Evolutionary conservation across 192 early-diverging fungal genomes (phyloP).

Genomic region (Piromyces sp.): DNA sequence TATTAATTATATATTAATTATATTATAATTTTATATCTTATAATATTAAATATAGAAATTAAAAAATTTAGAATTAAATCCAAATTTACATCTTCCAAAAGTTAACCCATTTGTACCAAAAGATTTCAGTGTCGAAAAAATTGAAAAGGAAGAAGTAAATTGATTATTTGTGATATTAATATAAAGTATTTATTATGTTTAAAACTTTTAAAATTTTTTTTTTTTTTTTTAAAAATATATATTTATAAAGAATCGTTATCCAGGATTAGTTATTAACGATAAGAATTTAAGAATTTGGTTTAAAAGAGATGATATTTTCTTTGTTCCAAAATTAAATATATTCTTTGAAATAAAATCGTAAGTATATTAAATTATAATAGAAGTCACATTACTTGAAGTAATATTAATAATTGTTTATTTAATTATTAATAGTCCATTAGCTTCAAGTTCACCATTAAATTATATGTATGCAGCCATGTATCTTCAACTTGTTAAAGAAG

Average conservation of each 20-base stretch:
- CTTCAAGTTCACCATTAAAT: conserved; percentile 54
- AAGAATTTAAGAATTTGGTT: conserved; percentile 61
- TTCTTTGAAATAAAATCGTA: conserved; percentile 34
- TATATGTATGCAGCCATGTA: conserved; percentile 55
- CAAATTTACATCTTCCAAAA: conserved; percentile 46
- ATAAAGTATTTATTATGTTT: too few species aligned
- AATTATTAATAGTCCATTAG: conserved; percentile 42
- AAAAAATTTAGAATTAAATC: conserved; percentile 16
- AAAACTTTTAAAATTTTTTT: neutral
- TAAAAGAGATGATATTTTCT: conserved; percentile 86
- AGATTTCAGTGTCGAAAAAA: conserved; percentile 47
- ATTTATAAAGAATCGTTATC: conserved; percentile 1
- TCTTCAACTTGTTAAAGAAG: conserved; percentile 62
- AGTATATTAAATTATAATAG: too few species aligned
- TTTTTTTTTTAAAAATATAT: neutral
- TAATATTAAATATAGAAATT: conserved; percentile 16
- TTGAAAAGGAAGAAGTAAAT: conserved; percentile 6
- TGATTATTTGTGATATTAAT: too few species aligned
- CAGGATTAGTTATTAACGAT: conserved; percentile 42
- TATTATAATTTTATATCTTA: neutral
- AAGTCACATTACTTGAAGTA: too few species aligned
- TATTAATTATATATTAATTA: conserved; percentile 13
- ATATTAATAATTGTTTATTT: too few species aligned
- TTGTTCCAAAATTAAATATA: conserved; percentile 71
- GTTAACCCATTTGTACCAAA: conserved; percentile 75